A percentile compares a stretch with the other conserved stretches of the same genome.
Evolutionary conservation across 2,329 filamentous ascomycete species (phyloP).

Genomic region (Sarocladium brachiariae): DNA sequence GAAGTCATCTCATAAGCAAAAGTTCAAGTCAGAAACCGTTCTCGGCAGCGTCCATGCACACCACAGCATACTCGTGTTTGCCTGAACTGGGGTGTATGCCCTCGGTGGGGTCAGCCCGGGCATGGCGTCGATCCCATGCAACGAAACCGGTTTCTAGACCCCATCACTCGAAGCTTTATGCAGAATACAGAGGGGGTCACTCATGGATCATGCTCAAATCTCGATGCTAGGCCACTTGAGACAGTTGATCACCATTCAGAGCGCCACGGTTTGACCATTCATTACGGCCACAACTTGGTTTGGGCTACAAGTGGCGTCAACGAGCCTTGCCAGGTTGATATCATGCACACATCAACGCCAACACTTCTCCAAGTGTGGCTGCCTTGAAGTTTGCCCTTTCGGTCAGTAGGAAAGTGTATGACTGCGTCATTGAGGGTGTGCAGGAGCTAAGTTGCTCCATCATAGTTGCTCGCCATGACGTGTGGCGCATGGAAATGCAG

Average conservation of each 20-base stretch:
- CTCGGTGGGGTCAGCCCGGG: constrained; percentile 2
- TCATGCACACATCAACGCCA: constrained; percentile 1
- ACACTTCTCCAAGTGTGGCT: constrained; percentile 4
- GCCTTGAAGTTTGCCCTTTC: constrained; percentile 3
- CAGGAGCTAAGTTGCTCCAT: constrained; percentile 1
- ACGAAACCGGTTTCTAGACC: constrained; percentile 8
- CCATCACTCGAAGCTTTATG: neutral
- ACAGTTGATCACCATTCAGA: neutral
- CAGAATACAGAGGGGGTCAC: neutral
- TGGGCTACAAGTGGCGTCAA: constrained; percentile 1
- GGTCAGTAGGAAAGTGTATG: neutral
- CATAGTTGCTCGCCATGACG: constrained; percentile 4
- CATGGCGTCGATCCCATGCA: constrained; percentile 4
- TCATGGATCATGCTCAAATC: neutral
- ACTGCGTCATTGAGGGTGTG: constrained; percentile 8
- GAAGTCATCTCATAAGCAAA: neutral
- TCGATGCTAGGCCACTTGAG: neutral
- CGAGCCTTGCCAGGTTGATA: constrained; percentile 2
- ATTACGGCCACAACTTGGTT: constrained; percentile 7
- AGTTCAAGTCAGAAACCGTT: neutral
- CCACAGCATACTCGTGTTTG: neutral
- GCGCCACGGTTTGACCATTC: neutral
- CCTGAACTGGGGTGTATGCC: neutral
- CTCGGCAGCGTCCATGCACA: neutral
- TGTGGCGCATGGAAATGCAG: constrained; percentile 9